Conservation (phyloP, 2,329 filamentous ascomycete species). For the Botryotinia globosa region DNA sequence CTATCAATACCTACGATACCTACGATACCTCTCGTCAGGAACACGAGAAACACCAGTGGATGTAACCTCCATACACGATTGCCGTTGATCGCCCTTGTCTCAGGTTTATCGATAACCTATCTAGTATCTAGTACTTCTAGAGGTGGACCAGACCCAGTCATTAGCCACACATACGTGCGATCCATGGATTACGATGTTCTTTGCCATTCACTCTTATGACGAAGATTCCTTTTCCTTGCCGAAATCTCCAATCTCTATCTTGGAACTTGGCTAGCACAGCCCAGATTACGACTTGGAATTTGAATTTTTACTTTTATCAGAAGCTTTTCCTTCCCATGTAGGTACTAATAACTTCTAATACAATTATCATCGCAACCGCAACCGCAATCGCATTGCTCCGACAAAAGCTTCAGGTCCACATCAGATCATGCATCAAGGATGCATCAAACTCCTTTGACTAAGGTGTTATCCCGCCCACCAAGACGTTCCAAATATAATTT, state of each 20-base stretch:
- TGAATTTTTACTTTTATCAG: background rate
- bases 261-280: background rate
- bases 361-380: background rate
- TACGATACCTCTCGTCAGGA: background rate
- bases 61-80: background rate
- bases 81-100: constrained; percentile 2
- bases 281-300: background rate
- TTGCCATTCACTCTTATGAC: constrained; percentile 8
- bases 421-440: constrained; percentile 32
- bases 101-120: constrained; percentile 3
- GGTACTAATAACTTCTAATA: background rate
- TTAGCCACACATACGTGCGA: background rate
- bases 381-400: background rate
- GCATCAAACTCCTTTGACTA: constrained; percentile 27
- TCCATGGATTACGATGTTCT: background rate
- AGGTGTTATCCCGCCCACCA: constrained; percentile 23
- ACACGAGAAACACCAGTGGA: background rate
- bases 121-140: background rate
- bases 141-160: constrained; percentile 2
- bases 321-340: background rate
- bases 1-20: background rate
- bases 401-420: background rate
- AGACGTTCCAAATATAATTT: constrained; percentile 33
- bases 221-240: background rate
- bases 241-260: background rate